Evolutionary conservation across 2,329 filamentous ascomycete species (phyloP).

Genomic region (Aspergillus neoniger): DNA sequence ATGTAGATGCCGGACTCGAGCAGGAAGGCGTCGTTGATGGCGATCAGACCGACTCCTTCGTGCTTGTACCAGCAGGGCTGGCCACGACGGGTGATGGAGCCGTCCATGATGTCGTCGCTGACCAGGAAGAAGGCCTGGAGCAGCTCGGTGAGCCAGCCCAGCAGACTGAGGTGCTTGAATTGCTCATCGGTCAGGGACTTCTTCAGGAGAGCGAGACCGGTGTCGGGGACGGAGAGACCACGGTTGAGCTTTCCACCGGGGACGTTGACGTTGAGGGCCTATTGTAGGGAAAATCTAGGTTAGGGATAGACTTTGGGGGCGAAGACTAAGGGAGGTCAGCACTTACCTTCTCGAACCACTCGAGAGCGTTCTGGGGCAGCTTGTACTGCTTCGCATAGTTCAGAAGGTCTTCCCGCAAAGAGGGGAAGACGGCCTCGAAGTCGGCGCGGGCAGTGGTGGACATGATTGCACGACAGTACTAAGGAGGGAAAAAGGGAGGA

Average conservation of each 20-base stretch:
- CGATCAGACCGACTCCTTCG: constrained; percentile 86
- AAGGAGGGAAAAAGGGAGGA: constrained; percentile 1
- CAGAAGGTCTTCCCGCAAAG: constrained; percentile 78
- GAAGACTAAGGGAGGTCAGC: background rate
- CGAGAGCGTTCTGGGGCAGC: constrained; percentile 73
- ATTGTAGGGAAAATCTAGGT: background rate
- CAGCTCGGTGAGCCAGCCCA: constrained; percentile 97
- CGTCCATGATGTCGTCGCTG: constrained; percentile 98
- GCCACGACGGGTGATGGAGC: constrained; percentile 89
- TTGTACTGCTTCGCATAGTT: constrained; percentile 79
- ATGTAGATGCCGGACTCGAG: constrained; percentile 88
- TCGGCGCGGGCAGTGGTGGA: constrained; percentile 69
- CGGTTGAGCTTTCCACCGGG: constrained; percentile 97
- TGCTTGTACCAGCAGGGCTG: constrained; percentile 96
- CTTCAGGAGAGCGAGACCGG: constrained; percentile 75
- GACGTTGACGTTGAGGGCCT: constrained; percentile 84
- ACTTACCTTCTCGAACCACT: constrained; percentile 82
- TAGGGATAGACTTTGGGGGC: background rate
- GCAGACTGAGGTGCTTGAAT: constrained; percentile 82
- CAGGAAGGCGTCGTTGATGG: constrained; percentile 98
- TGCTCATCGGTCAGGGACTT: constrained; percentile 73
- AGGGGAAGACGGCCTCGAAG: constrained; percentile 88
- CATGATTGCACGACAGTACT: constrained; percentile 49
- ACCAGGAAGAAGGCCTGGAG: constrained; percentile 99
- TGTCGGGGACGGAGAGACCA: constrained; percentile 96